Evolutionary conservation across 495 filamentous ascomycete species (phyloP), one percentile per base, ranked within the genome.

Genomic region (Cercophora scortea): DNA sequence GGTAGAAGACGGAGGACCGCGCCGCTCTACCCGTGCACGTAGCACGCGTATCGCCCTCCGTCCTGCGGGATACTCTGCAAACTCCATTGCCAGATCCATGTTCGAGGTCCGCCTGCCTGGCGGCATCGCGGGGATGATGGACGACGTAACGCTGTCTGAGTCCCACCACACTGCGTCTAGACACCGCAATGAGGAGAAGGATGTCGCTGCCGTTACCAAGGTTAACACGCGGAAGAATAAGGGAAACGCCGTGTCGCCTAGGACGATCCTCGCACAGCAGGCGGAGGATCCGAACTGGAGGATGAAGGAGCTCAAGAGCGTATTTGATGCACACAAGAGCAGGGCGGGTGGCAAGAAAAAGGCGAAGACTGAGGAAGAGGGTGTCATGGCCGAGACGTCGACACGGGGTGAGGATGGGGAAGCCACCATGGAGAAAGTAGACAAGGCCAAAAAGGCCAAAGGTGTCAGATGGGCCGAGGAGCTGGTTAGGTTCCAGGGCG

Each of bases 171-270:
- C 51, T 19, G 43, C 51, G 45, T 50, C 56, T 49, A 53, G 58
- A 65, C 51, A 55, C 62, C 61, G 64, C 47, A 66, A 58, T 45
- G 76, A 79, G 42, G 76, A 78, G 34, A 78, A 79, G 57, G 74
- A 78, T 46, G 57, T 80, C 11, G 71, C 70, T 5, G 58, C 71
- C 15, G 43, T 76, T 13, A 80, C 78, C 0, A 50, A 70, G 8
- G 57, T 59, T 44, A 82, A 82, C 58, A 82, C 78, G 1, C 70
- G 76, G 35, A 79, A 76, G 57, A 82, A 82, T 62, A 81, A 80
- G 61, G 73, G 62, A 46, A 66, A 60, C 46, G 57, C 70, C 0
- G 47, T 68, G 3, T 58, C 43, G n/a, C 63, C 68, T 8, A 49
- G 48, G n/a, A 32, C 63, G 0, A 54, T 71, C 9, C 57, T 74